Conservation (phyloP, 768 basidiomycete genomes). For the Serendipita sp. region DNA sequence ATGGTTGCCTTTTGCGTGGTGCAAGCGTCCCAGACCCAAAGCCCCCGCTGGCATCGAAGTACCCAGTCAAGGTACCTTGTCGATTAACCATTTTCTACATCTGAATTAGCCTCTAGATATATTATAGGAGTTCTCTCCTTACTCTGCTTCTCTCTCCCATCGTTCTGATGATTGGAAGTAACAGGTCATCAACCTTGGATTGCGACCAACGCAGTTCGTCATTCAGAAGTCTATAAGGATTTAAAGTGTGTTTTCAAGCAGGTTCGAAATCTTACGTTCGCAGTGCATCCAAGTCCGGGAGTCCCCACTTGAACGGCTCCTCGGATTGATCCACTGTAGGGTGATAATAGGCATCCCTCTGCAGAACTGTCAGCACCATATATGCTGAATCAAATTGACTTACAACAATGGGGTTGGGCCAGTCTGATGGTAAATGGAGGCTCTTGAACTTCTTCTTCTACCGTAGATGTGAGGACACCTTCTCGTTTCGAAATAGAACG, state of each 20-base stretch:
- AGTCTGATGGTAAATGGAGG: constrained; percentile 63
- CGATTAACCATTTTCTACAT: constrained; percentile 30
- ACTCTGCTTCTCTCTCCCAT: constrained; percentile 73
- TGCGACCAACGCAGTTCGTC: constrained; percentile 72
- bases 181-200: constrained; percentile 71
- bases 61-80: constrained; percentile 61
- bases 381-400: constrained; percentile 17
- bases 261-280: constrained; percentile 38
- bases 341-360: constrained; percentile 89
- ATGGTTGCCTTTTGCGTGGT: constrained; percentile 66
- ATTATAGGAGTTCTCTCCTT: constrained; percentile 24
- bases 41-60: constrained; percentile 54
- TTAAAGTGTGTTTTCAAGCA: constrained; percentile 8
- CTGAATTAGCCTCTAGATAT: constrained; percentile 22
- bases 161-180: constrained; percentile 83
- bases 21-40: constrained; percentile 41
- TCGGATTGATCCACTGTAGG: constrained; percentile 82
- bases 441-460: constrained; percentile 85
- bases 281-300: constrained; percentile 89
- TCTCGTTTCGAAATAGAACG: constrained; percentile 8
- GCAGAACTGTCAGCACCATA: background rate
- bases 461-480: background rate
- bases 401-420: constrained; percentile 89
- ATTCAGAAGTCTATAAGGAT: constrained; percentile 39
- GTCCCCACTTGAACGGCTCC: constrained; percentile 91